Evolutionary conservation across 1,139 yeast species (phyloP), one percentile per base, ranked within the genome.

Genomic region (Candida frijolesensis): DNA sequence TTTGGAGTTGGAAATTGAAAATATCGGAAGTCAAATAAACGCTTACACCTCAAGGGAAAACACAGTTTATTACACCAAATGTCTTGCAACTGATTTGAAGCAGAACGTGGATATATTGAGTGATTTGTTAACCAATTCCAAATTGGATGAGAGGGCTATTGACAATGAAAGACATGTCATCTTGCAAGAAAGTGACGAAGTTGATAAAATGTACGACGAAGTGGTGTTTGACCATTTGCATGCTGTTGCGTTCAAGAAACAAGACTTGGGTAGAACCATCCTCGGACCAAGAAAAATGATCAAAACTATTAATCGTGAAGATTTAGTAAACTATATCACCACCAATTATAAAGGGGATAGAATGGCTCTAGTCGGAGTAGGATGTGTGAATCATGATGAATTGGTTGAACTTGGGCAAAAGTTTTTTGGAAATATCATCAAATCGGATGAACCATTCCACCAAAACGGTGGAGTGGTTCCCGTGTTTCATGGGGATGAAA

Each of bases 21-120:
- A 94, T 72, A 82, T 94, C 65, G 99, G 99, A 3, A 92, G 97
- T 33, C 99, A 94, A 70, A 81, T 94, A 63, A 95, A 95, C 67
- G 99, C 99, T 15, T 94, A 94, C 72, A 94, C 99, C 3, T 89
- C 97, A 14, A 82, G 99, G 62, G 99, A 94, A 65, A 94, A 92
- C 68, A 94, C 99, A 1, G 99, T 94, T 12, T 94, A 92, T 69
- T 94, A 92, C 67, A 96, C 98, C 51, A 91, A 90, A 69, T 84
- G 97, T 43, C 77, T 92, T 58, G 80, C 84, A 59, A 78, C 79
- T 44, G 97, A 94, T 63, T 85, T 95, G 44, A 89, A 92, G 54
- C 84, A 84, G 61, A 86, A 96, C 32, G 89, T 95, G 33, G 96
- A 91, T 64, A 89, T 94, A 42, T 76, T 95, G 51, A 80, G 96